Conservation (phyloP, 2,329 filamentous ascomycete genomes). For the Epichloe uncinata region DNA sequence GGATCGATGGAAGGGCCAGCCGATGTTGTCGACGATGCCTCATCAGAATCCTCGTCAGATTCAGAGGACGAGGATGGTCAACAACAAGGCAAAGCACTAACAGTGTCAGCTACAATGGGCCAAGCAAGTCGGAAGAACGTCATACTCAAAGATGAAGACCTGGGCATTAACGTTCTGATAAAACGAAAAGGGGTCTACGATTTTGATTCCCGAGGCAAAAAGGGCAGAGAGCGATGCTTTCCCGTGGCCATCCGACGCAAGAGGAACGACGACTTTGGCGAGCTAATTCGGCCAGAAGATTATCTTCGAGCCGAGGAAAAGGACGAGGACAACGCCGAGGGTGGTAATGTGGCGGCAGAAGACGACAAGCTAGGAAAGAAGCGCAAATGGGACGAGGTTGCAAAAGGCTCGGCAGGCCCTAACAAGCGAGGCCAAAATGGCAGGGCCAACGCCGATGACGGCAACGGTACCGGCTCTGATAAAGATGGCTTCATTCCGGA, state of each 20-base stretch:
- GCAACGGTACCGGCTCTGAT: slow-evolving; percentile 24
- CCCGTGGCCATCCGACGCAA: slow-evolving; percentile 70
- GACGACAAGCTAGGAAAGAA: slow-evolving; percentile 73
- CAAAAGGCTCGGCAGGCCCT: slow-evolving; percentile 21
- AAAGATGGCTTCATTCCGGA: slow-evolving; percentile 31
- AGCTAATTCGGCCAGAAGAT: slow-evolving; percentile 85
- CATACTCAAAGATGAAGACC: slow-evolving; percentile 73
- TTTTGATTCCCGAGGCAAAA: slow-evolving; percentile 83
- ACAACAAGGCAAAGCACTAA: slow-evolving; percentile 83
- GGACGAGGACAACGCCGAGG: slow-evolving; percentile 56
- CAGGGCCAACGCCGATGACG: slow-evolving; percentile 30
- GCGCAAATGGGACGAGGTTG: slow-evolving; percentile 73
- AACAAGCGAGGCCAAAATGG: slow-evolving; percentile 47
- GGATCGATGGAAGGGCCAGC: slow-evolving; percentile 55
- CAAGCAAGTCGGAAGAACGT: slow-evolving; percentile 78
- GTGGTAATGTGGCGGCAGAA: slow-evolving; percentile 21
- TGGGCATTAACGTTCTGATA: slow-evolving; percentile 86
- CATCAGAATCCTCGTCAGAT: slow-evolving; percentile 71
- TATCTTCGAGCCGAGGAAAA: slow-evolving; percentile 87
- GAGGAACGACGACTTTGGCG: slow-evolving; percentile 82
- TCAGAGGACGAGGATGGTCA: slow-evolving; percentile 84
- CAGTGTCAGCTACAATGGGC: slow-evolving; percentile 72
- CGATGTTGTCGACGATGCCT: slow-evolving; percentile 70
- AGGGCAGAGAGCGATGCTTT: slow-evolving; percentile 84
- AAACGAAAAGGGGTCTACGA: slow-evolving; percentile 86